Conservation (phyloP, 139 green algal genomes). For the Chlamydomonas sphaeroides region DNA sequence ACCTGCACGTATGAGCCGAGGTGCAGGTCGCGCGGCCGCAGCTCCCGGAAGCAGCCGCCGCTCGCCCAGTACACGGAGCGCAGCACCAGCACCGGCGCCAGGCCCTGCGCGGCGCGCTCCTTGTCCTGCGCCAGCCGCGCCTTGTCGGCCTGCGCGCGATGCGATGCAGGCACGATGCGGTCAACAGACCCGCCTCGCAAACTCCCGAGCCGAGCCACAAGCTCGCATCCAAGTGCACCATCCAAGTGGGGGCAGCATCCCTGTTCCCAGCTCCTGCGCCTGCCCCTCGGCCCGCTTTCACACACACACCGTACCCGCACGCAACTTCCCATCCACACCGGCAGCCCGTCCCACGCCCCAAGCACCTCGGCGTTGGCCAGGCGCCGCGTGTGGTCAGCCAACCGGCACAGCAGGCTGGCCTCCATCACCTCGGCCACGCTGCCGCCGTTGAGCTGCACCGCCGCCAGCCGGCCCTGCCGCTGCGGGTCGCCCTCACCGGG, state of each 20-base stretch:
- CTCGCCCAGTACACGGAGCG: conserved; percentile 82
- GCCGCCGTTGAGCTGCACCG: conserved; percentile 1
- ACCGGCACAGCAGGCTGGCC: conserved; percentile 46
- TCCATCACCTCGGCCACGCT: conserved; percentile 34
- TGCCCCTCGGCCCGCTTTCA: too few relatives aligned
- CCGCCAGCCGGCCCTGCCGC: neutral
- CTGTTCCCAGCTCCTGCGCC: too few relatives aligned
- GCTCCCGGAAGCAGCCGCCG: conserved; percentile 88
- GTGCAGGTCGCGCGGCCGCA: conserved; percentile 60
- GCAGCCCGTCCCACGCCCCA: too few relatives aligned
- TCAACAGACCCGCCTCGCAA: conserved; percentile 32
- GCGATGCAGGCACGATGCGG: conserved; percentile 1
- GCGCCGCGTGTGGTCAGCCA: conserved; percentile 53
- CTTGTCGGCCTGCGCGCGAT: conserved; percentile 1
- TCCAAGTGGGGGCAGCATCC: too few relatives aligned
- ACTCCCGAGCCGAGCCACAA: too few relatives aligned
- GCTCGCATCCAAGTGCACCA: too few relatives aligned
- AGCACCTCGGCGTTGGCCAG: conserved; percentile 56
- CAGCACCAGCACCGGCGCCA: conserved; percentile 76
- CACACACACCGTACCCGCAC: too few relatives aligned
- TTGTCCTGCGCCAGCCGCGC: conserved; percentile 48
- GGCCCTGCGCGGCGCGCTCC: conserved; percentile 34
- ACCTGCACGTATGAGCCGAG: conserved; percentile 63
- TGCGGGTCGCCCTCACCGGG: too few relatives aligned
- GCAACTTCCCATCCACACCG: too few relatives aligned